Evolutionary conservation across 495 filamentous ascomycete genomes (phyloP), one percentile per base, ranked within the genome.

Genomic region (Hypoxylon cercidicola): DNA sequence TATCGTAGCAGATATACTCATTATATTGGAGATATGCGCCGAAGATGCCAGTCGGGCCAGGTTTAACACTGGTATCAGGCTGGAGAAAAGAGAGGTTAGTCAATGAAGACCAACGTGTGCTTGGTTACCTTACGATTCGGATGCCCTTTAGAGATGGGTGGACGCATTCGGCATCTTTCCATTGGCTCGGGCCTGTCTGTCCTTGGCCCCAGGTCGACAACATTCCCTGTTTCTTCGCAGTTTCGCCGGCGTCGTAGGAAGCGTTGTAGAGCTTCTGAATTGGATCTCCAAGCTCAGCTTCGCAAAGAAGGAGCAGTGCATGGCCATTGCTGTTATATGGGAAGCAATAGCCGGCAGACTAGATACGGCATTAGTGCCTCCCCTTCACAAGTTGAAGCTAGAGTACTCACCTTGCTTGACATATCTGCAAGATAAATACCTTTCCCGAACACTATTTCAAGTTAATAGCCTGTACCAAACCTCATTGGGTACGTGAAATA

Each of bases 391-490:
- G 40, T 34, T 18, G 25, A 21, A 34, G 15, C 15, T 9, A 3
- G 7, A 15, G 15, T 46, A 46, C 59, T 62, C 48, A 59, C 71
- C 47, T 82, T 83, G 85, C 62, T 82, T 46, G 85, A 89, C 76
- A 90, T 90, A 69, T 97, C 93, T 11, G 93, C 92, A 1, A 96
- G 81, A 71, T 97, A 96, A 41, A 96, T 87, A n/a, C 93, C 93
- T 72, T 95, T 93, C 63, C 89, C 92, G 64, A 95, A 96, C 81
- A 82, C 62, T 64, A 11, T 10, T 1, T 28, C 16, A 41, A 3
- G 48, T 64, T 59, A 64, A 25, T 39, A 59, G 21, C 13, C 20
- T 81, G 70, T 49, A 48, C 25, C 56, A 48, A 44, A 43, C 16
- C 1, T 43, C 16, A 18, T 43, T 4, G n/a, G 20, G 0, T 28